Evolutionary conservation across 108 stramenopile species (phyloP), one percentile per base, ranked within the genome.

Genomic region (Fistulifera pelliculosa): DNA sequence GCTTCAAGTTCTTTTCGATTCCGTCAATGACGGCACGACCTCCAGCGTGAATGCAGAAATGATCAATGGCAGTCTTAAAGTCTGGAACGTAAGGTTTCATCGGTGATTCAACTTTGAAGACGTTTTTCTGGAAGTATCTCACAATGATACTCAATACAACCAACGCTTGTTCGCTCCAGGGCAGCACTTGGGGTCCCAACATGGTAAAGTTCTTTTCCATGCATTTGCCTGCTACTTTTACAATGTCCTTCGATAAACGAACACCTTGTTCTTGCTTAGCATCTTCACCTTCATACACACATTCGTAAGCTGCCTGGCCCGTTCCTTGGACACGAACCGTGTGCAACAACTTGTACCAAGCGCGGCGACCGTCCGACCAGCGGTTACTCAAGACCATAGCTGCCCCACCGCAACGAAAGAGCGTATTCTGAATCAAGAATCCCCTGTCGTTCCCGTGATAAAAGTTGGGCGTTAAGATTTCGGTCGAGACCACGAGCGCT

Each of bases 1-100:
- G 68, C 58, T 94, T 82, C 75, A 98, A 75, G 59, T 96, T 98
- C 69, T 96, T 96, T 69, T 96, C 97, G 61, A 98, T 95, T 17
- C 96, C 94, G 65, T 96, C 95, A 70, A 96, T 94, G 14, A 94
- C 95, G 27, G 94, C 94, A 22, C 96, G 74, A 38, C 96, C 96
- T 26, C 97, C 97, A 40, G 97, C 97, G 71, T 98, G 97, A 60
- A 98, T 93, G 59, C 97, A 98, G 62, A 95, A 98, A 66, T 96
- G 93, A 58, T 98, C 94, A 69, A 98, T 94, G 28, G 94, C 93
- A 18, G 88, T 62, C 77, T 94, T 96, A 76, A 98, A 98, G 70
- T 98, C 94, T 18, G 97, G 97, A 11, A 96, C 87, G 60, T 98
- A 98, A 19, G 85, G 83, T 22, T 69, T 49, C n/a, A 52, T 49